A percentile compares a stretch with the other conserved stretches of the same genome.
phyloP scores from a whole-genome alignment of 2,329 filamentous ascomycete genomes.

The Aspergillus aculeatinus region DNA sequence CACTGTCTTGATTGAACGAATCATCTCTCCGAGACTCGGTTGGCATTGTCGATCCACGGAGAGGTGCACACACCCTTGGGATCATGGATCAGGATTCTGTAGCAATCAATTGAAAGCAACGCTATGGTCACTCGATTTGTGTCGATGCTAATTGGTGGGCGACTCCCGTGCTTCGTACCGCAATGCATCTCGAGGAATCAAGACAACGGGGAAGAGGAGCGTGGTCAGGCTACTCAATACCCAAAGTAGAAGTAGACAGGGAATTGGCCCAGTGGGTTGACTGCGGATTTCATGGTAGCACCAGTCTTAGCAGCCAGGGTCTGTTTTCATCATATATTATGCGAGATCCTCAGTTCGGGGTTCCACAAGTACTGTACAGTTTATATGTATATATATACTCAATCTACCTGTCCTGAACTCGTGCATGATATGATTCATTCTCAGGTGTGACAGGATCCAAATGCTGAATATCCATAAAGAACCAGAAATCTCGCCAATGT shows the following conservation, averaged over 20 bases:
- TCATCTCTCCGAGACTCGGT: neutral
- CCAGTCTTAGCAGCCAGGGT: neutral
- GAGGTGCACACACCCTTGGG: neutral
- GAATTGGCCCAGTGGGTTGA: neutral
- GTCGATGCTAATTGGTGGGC: neutral
- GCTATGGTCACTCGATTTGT: neutral
- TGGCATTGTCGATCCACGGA: conserved; percentile 3
- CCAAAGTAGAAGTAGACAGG: neutral
- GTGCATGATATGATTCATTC: neutral
- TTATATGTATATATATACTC: neutral
- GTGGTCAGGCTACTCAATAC: neutral
- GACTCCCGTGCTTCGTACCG: neutral
- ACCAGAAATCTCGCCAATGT: too few species aligned
- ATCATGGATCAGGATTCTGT: conserved; percentile 6
- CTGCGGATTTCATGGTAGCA: neutral
- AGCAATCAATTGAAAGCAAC: neutral
- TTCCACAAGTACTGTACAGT: too few species aligned
- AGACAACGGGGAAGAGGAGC: neutral
- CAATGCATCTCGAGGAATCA: neutral
- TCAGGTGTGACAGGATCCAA: neutral
- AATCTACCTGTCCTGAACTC: neutral
- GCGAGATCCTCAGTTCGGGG: too few species aligned
- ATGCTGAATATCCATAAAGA: neutral
- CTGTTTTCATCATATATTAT: too few species aligned
- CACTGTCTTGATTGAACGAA: neutral